phyloP scores from a whole-genome alignment of 441 rosid species.

The Metrosideros polymorpha region DNA sequence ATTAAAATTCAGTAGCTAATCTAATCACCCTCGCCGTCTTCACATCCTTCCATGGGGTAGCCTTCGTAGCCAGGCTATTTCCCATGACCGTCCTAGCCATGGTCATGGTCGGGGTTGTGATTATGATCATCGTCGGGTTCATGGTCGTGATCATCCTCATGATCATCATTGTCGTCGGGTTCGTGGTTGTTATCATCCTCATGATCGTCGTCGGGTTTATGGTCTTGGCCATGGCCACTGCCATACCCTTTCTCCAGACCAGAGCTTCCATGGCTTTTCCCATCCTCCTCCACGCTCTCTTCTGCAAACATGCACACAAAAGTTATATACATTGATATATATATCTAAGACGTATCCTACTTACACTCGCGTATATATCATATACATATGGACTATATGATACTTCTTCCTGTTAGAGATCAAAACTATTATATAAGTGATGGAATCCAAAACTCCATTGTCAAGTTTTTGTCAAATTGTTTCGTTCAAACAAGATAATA shows the following conservation, averaged over 20 bases:
- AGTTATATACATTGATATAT: neutral
- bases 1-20: neutral
- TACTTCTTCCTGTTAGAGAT: neutral
- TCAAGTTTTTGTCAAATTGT: neutral
- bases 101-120: neutral
- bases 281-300: neutral
- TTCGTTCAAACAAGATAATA: neutral
- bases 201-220: neutral
- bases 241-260: neutral
- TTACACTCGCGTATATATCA: neutral
- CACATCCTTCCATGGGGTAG: neutral
- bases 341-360: too few species aligned
- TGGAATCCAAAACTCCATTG: neutral
- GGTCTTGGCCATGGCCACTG: neutral
- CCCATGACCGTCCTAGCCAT: neutral
- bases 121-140: neutral
- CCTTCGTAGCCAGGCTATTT: neutral
- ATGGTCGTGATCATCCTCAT: neutral
- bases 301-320: neutral
- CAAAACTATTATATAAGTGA: neutral
- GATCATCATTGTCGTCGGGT: neutral
- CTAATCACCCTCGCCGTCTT: neutral
- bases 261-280: neutral
- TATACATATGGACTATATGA: neutral
- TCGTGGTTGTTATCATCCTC: neutral